Evolutionary conservation across 2,329 filamentous ascomycete genomes (phyloP), one percentile per base, ranked within the genome.

Genomic region (Pseudogymnoascus sp.): DNA sequence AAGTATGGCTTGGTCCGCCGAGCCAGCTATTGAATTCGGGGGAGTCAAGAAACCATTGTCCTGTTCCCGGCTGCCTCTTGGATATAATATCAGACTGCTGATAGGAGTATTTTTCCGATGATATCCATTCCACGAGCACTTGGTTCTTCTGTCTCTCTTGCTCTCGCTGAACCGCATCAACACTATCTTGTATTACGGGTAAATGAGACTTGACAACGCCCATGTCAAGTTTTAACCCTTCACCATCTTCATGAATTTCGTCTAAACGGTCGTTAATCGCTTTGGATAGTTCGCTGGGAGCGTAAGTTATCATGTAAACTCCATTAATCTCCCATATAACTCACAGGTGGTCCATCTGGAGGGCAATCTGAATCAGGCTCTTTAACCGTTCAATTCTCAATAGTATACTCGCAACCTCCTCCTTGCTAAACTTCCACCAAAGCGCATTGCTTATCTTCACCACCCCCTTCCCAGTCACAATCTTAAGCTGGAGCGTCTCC

Each of bases 81-180:
- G 60, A 64, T 4, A 78, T 63, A 13, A 71, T 71, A 61, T 80
- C 77, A 5, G 58, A 70, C 25, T 81, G 78, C 42, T 79, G 73
- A n/a, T 67, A 13, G 2, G 59, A 58, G 63, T 75, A 77, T 31
- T 78, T 68, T 3, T 69, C 61, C 1, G 68, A 63, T 0, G 75
- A 72, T 7, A 80, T 66, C 78, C 77, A 80, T 4, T 74, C 13
- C 10, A 59, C 35, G 10, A 59, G 15, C 55, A 8, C 4, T 1
- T 59, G 29, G 4, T 35, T 36, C 4, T 59, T 27, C 21, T 36
- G 5, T 21, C 15, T 36, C 5, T 21, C 15, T 27, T 36, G 55
- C 3, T 37, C 35, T 21, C 13, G 12, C 31, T 59, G 55, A 3
- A 59, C 35, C 13, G 42, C 25, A 48, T 48, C 25, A 29, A 48